A percentile compares a stretch with the other conserved stretches of the same genome.
Conservation (phyloP, 805 yeast species). For the Pichia phayaonensis region DNA sequence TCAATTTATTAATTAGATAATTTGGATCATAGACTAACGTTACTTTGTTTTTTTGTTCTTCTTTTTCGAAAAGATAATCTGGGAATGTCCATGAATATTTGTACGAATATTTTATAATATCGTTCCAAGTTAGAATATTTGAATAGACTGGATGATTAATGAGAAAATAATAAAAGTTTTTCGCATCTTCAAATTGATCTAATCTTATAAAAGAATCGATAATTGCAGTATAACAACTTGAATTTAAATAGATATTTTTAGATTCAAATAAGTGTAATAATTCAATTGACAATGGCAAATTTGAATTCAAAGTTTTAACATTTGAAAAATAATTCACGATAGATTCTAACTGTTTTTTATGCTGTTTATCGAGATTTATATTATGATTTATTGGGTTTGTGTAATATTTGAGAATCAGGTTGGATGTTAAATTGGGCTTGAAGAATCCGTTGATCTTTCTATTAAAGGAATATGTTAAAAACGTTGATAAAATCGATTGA, state of each 20-base stretch:
- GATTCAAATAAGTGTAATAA: background rate
- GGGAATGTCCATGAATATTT: conserved; percentile 16
- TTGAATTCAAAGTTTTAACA: background rate
- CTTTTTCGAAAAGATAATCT: background rate
- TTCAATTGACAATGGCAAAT: background rate
- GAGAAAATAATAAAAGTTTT: conserved; percentile 4
- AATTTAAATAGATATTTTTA: conserved; percentile 2
- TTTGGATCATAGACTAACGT: background rate
- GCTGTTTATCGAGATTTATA: conserved; percentile 1
- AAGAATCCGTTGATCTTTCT: background rate
- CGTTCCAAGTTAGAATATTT: background rate
- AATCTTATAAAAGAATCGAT: conserved; percentile 14
- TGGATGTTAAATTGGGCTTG: conserved; percentile 3
- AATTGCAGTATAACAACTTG: conserved; percentile 12
- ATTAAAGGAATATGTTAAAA: conserved; percentile 12
- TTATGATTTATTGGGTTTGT: background rate
- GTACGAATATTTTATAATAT: conserved; percentile 8
- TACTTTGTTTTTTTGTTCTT: background rate
- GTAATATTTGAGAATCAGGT: conserved; percentile 3
- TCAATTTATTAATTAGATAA: background rate
- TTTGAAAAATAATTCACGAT: background rate
- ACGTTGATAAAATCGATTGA: conserved; percentile 14
- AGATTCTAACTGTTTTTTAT: background rate
- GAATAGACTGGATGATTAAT: background rate
- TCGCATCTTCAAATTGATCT: conserved; percentile 16